Evolutionary conservation across 164 flowering plant genomes (phyloP), one percentile per base, ranked within the genome.

Genomic region (Pachysandra terminalis): DNA sequence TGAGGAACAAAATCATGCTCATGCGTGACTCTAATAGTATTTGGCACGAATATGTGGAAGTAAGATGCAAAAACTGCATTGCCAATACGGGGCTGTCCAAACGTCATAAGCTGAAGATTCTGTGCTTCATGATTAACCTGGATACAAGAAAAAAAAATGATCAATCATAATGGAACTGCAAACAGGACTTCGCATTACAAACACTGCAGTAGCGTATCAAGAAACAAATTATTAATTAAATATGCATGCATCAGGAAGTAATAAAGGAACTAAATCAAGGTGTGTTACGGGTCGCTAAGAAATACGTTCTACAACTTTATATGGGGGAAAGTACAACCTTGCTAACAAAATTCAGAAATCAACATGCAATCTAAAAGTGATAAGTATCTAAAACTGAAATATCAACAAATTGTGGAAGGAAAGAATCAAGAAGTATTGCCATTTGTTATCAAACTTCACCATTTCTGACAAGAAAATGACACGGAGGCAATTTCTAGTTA

Each of bases 11-110:
- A 82, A 68, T 96, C 99, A 81, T 90, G 95, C 14, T 76, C 87
- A 81, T 96, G 68, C 21, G 93, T 87, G 26, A 96, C 78, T 27
- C 99, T 85, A 45, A 91, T 62, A 28, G 96, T 83, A 64, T 91
- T 80, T 25, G 97, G 98, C 54, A 96, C 84, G 40, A 78, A 65
- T 71, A 88, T 24, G 61, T 78, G 87, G 67, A 84, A 96, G 79
- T 84, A 88, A 21, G 96, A 82, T 61, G 90, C 88, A 80, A 96
- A 96, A 70, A 60, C 93, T 56, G 95, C 89, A 85, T 96, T 96
- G 32, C 99, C 99, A 66, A 93, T 77, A 51, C 98, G 94, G 67
- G 99, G 99, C 68, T 93, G 99, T 69, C 99, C 99, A 85, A 90
- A 96, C 68, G 99, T 96, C 85, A 85, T 82, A 64, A 96, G 84